These are phyloP conservation scores for Jamesozyma gamospora DNA, from an alignment of 805 yeast species.

Conservation along the genomic window DNA sequence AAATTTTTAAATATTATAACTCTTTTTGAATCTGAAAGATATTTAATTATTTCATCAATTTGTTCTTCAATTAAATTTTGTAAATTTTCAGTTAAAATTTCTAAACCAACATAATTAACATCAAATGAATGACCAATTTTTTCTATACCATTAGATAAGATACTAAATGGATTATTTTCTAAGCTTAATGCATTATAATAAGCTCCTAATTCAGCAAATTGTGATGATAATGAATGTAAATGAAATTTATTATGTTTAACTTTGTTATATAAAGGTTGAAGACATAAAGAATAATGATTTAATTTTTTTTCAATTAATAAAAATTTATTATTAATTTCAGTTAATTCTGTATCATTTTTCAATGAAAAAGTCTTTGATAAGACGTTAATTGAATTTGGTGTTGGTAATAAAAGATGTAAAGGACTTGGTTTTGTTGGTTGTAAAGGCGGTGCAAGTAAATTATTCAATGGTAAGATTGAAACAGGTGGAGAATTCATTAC, in stretches of 20 bases:
- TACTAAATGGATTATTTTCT: slow-evolving; percentile 37
- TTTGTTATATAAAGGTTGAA: slow-evolving; percentile 23
- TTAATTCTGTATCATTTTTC: slow-evolving; percentile 1
- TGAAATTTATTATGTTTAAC: slow-evolving; percentile 23
- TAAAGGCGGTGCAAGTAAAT: slow-evolving; percentile 51
- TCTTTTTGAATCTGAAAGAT: slow-evolving; percentile 27
- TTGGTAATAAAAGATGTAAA: slow-evolving; percentile 53
- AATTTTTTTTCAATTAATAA: slow-evolving; percentile 31
- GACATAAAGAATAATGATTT: slow-evolving; percentile 23
- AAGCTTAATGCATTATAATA: slow-evolving; percentile 51
- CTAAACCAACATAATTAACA: slow-evolving; percentile 47
- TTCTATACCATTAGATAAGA: slow-evolving; percentile 50
- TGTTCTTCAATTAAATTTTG: slow-evolving; percentile 33
- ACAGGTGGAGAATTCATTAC: slow-evolving; percentile 51
- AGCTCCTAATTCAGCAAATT: slow-evolving; percentile 70
- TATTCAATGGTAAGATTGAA: slow-evolving; percentile 40
- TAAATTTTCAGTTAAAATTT: slow-evolving; percentile 34
- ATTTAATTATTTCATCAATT: slow-evolving; percentile 27
- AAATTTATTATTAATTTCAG: slow-evolving; percentile 3
- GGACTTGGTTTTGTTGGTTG: slow-evolving; percentile 48
- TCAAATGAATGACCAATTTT: slow-evolving; percentile 82
- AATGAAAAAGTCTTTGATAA: background rate
- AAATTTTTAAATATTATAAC: slow-evolving; percentile 52
- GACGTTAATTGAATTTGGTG: slow-evolving; percentile 35
- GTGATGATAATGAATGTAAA: slow-evolving; percentile 48